Evolutionary conservation across 2,329 filamentous ascomycete species (phyloP).

Genomic region (Calonectria pseudoturangicola): DNA sequence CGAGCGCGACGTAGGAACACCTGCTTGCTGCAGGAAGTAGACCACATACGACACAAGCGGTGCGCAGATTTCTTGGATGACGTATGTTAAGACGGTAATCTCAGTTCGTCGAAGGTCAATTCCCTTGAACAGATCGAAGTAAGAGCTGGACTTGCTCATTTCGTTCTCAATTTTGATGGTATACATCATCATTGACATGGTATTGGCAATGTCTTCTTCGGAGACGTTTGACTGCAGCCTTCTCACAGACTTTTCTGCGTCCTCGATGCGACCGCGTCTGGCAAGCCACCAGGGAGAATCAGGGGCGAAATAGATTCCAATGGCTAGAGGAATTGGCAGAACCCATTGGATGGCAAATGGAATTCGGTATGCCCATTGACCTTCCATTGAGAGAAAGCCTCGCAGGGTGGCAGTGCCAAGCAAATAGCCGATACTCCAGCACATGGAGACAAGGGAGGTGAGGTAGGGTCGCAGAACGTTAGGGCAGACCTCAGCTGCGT

Average conservation of each 20-base stretch:
- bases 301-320: constrained; percentile 67
- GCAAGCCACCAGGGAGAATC: constrained; percentile 71
- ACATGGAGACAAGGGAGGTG: constrained; percentile 68
- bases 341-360: constrained; percentile 70
- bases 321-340: constrained; percentile 65
- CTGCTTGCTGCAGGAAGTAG: constrained; percentile 46
- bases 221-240: constrained; percentile 61
- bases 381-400: constrained; percentile 60
- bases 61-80: constrained; percentile 45
- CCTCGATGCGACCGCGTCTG: constrained; percentile 61
- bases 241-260: constrained; percentile 61
- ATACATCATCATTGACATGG: constrained; percentile 63
- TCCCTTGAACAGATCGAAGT: constrained; percentile 42
- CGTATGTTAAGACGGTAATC: constrained; percentile 42
- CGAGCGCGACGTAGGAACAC: constrained; percentile 34
- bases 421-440: constrained; percentile 70
- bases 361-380: constrained; percentile 68
- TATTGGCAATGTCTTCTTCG: constrained; percentile 64
- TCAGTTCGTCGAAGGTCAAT: constrained; percentile 44
- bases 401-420: constrained; percentile 64
- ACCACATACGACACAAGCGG: constrained; percentile 42
- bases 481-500: constrained; percentile 68
- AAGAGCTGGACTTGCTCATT: constrained; percentile 37
- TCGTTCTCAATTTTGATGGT: constrained; percentile 45
- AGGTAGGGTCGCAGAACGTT: constrained; percentile 68